These are phyloP conservation scores for Scleroderma bovista DNA, from an alignment of 768 basidiomycete genomes.

Conservation along the genomic window DNA sequence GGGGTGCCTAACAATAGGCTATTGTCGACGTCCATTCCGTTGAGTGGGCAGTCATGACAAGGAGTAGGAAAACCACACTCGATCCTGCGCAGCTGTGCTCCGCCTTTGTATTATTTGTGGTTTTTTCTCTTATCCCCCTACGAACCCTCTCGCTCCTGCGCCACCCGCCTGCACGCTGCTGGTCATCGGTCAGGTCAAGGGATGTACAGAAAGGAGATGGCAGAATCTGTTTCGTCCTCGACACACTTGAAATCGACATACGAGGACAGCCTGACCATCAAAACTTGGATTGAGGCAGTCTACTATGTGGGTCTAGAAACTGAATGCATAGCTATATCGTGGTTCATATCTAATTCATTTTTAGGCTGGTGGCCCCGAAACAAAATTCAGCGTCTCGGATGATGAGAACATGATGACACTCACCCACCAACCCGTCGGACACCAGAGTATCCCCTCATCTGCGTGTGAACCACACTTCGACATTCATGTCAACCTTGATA, in stretches of 20 bases:
- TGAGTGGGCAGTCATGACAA: conserved; percentile 2
- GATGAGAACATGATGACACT: conserved; percentile 9
- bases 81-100: conserved; percentile 24
- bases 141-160: background rate
- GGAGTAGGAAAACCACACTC: background rate
- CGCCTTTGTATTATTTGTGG: conserved; percentile 13
- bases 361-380: conserved; percentile 13
- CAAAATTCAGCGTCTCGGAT: conserved; percentile 1
- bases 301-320: conserved; percentile 13
- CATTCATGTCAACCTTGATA: conserved; percentile 11
- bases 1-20: conserved; percentile 16
- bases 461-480: conserved; percentile 17
- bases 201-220: conserved; percentile 4
- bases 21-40: conserved; percentile 16
- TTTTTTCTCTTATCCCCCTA: no score
- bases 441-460: conserved; percentile 11
- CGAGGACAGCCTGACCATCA: conserved; percentile 15
- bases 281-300: conserved; percentile 24
- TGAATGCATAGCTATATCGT: background rate
- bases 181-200: conserved; percentile 17
- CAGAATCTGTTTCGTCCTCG: conserved; percentile 7
- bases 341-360: conserved; percentile 1
- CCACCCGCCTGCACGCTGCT: conserved; percentile 19
- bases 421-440: conserved; percentile 15
- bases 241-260: conserved; percentile 17